phyloP scores from a whole-genome alignment of 2,329 filamentous ascomycete species.

The Ophiostoma australiae region DNA sequence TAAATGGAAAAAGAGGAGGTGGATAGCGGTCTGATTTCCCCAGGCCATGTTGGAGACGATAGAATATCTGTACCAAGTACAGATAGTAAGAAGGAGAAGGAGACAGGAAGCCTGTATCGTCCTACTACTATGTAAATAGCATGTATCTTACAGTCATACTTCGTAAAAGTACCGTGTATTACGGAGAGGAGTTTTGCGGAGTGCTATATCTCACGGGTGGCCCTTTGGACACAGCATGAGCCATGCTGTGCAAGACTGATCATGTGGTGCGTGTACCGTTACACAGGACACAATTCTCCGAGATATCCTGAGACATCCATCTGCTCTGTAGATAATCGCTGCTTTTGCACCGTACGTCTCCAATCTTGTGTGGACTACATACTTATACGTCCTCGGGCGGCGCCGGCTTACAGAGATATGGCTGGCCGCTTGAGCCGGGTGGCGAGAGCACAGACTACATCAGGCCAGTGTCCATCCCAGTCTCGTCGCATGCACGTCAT shows the following conservation, averaged over 20 bases:
- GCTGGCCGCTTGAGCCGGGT: neutral
- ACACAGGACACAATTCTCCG: neutral
- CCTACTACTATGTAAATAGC: no score
- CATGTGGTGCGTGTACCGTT: neutral
- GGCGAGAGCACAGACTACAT: conserved; percentile 1
- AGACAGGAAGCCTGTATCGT: neutral
- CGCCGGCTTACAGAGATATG: neutral
- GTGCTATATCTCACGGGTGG: no score
- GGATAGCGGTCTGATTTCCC: conserved; percentile 14
- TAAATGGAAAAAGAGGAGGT: conserved; percentile 7
- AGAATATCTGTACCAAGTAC: no score
- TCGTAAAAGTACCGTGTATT: no score
- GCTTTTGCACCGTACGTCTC: no score
- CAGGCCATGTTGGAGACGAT: conserved; percentile 9
- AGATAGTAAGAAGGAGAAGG: neutral
- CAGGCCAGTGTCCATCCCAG: neutral
- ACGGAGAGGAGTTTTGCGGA: no score
- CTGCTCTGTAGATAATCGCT: neutral
- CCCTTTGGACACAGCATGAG: neutral
- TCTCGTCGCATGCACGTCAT: neutral
- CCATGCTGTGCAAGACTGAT: neutral
- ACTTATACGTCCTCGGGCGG: neutral
- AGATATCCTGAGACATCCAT: neutral
- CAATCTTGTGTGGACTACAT: neutral
- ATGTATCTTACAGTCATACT: no score